phyloP scores from a whole-genome alignment of 495 filamentous ascomycete species.

The Penicillium taxi region DNA sequence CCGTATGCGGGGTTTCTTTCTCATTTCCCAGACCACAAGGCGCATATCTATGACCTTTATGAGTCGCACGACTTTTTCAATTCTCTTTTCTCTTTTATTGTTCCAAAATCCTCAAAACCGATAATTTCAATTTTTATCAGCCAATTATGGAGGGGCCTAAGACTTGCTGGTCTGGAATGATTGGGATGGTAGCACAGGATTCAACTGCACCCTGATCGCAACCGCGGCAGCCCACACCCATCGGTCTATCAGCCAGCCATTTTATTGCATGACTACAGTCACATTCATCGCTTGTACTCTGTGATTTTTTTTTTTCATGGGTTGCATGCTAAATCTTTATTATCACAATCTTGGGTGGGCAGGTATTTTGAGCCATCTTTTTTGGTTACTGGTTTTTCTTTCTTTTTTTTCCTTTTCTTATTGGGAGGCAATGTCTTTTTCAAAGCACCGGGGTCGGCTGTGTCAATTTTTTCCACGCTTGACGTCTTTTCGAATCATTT shows the following conservation, averaged over 20 bases:
- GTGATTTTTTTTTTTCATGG: neutral
- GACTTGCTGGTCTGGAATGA: neutral
- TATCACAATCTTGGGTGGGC: conserved; percentile 28
- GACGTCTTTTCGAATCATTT: conserved; percentile 8
- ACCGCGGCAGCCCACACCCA: neutral
- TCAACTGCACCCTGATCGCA: neutral
- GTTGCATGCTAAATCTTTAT: conserved; percentile 9
- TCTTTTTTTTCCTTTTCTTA: conserved; percentile 19
- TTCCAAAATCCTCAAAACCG: conserved; percentile 1
- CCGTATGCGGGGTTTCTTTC: neutral
- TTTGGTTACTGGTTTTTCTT: no score
- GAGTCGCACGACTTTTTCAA: conserved; percentile 28
- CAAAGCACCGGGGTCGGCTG: conserved; percentile 15
- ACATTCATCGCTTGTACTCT: no score
- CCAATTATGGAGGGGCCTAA: conserved; percentile 10
- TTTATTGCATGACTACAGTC: no score
- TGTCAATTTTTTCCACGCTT: conserved; percentile 13
- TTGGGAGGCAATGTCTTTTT: conserved; percentile 22
- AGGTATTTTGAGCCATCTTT: conserved; percentile 15
- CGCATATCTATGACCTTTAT: conserved; percentile 32
- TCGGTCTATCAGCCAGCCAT: no score
- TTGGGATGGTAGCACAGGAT: neutral
- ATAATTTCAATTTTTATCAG: conserved; percentile 17
- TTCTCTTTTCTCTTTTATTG: conserved; percentile 10
- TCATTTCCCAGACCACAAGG: conserved; percentile 23